These are phyloP conservation scores for Xylaria bambusicola DNA, from an alignment of 495 filamentous ascomycete species.

Conservation along the genomic window DNA sequence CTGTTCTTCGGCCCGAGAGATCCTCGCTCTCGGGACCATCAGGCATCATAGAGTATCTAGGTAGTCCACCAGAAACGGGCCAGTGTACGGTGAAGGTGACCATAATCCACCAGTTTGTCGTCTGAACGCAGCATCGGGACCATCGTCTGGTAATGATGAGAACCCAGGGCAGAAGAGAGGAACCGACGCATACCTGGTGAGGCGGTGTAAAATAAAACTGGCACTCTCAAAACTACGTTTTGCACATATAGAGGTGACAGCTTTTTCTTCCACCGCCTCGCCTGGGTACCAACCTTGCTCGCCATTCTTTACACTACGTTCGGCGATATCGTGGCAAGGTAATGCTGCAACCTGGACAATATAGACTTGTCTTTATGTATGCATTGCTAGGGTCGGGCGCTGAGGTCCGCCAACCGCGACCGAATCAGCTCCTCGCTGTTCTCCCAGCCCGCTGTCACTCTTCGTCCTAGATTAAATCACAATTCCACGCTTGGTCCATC, in stretches of 20 bases:
- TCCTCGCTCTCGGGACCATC: not conserved
- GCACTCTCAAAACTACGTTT: too few relatives aligned
- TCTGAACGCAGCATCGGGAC: not conserved
- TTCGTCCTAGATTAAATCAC: conserved; percentile 7
- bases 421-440: conserved; percentile 31
- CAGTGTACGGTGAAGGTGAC: not conserved
- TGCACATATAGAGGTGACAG: too few relatives aligned
- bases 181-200: too few relatives aligned
- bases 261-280: too few relatives aligned
- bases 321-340: too few relatives aligned
- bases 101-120: not conserved
- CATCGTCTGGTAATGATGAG: too few relatives aligned
- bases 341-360: conserved; percentile 3
- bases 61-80: not conserved
- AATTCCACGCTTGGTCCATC: not conserved
- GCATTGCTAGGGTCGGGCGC: conserved; percentile 15
- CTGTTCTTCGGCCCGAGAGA: not conserved
- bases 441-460: conserved; percentile 30
- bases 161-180: too few relatives aligned
- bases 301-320: too few relatives aligned
- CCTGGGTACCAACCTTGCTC: too few relatives aligned
- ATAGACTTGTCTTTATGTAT: not conserved
- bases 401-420: conserved; percentile 31
- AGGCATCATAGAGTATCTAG: not conserved
- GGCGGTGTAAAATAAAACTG: too few relatives aligned